Conservation (phyloP, 148 eudicot species). For the Limonium bicolor region DNA sequence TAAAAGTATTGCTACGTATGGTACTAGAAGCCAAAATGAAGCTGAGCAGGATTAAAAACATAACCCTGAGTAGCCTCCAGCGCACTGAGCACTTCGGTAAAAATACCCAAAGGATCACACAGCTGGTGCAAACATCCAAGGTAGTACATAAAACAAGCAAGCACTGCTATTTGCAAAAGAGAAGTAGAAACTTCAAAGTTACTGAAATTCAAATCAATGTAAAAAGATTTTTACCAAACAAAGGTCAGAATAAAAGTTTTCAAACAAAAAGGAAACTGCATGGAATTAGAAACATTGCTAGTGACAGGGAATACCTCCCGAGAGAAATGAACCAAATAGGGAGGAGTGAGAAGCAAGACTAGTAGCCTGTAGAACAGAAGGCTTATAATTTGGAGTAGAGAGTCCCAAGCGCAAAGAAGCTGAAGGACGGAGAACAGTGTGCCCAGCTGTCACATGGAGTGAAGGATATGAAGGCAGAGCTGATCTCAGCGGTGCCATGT, state of each 20-base stretch:
- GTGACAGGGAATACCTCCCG: slow-evolving; percentile 20
- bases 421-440: slow-evolving; percentile 9
- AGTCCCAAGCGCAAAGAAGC: slow-evolving; percentile 14
- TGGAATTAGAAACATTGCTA: slow-evolving; percentile 3
- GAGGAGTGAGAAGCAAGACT: slow-evolving; percentile 51
- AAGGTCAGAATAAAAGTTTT: not conserved
- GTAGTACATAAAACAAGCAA: no score
- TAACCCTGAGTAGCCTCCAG: no score
- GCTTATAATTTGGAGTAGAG: slow-evolving; percentile 15
- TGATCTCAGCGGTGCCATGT: slow-evolving; percentile 38
- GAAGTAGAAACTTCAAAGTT: not conserved
- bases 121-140: no score
- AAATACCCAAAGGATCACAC: no score
- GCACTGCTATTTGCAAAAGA: not conserved
- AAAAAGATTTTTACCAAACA: not conserved
- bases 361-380: slow-evolving; percentile 22
- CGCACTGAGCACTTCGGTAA: no score
- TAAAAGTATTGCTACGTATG: no score
- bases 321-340: slow-evolving; percentile 25
- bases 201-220: not conserved
- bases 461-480: slow-evolving; percentile 31
- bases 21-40: no score
- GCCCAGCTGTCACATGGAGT: slow-evolving; percentile 8
- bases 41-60: no score
- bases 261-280: not conserved